Evolutionary conservation across 345 rosid genomes (phyloP).

Genomic region (Eucalyptus marginata): DNA sequence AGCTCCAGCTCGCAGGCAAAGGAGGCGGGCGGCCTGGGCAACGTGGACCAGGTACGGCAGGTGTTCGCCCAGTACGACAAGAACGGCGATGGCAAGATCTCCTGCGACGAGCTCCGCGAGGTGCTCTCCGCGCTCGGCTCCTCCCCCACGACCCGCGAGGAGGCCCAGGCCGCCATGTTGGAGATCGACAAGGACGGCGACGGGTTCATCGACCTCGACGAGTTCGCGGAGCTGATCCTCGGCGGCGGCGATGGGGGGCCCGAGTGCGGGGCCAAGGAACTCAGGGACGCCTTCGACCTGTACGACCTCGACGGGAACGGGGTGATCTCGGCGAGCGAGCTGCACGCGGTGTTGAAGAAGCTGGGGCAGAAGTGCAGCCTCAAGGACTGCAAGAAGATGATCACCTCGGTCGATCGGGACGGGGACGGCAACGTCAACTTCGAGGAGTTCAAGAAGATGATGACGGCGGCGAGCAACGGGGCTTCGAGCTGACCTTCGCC

Average conservation of each 20-base stretch:
- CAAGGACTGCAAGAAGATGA: conserved; percentile 72
- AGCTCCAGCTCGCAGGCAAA: background rate
- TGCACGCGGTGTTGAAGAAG: conserved; percentile 66
- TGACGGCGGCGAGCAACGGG: conserved; percentile 13
- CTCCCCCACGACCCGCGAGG: conserved; percentile 30
- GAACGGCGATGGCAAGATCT: conserved; percentile 92
- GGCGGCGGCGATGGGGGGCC: background rate
- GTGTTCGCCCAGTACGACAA: conserved; percentile 72
- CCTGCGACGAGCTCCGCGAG: conserved; percentile 50
- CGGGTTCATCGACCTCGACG: conserved; percentile 69
- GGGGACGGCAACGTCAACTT: conserved; percentile 94
- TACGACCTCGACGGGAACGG: conserved; percentile 82
- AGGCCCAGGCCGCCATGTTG: conserved; percentile 44
- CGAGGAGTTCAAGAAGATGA: conserved; percentile 93
- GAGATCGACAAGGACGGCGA: conserved; percentile 89
- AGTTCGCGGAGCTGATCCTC: conserved; percentile 43
- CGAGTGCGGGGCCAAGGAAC: conserved; percentile 20
- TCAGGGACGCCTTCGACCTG: conserved; percentile 80
- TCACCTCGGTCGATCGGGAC: conserved; percentile 71
- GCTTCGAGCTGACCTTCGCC: background rate
- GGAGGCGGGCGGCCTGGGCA: background rate
- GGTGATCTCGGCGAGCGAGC: conserved; percentile 61
- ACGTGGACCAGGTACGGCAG: conserved; percentile 29
- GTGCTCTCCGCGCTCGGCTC: conserved; percentile 42
- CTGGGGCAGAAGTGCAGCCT: conserved; percentile 66